Percentiles rank a stretch among this genome's conserved stretches.
phyloP scores from a whole-genome alignment of 768 basidiomycete genomes.

The Termitomyces sp. region DNA sequence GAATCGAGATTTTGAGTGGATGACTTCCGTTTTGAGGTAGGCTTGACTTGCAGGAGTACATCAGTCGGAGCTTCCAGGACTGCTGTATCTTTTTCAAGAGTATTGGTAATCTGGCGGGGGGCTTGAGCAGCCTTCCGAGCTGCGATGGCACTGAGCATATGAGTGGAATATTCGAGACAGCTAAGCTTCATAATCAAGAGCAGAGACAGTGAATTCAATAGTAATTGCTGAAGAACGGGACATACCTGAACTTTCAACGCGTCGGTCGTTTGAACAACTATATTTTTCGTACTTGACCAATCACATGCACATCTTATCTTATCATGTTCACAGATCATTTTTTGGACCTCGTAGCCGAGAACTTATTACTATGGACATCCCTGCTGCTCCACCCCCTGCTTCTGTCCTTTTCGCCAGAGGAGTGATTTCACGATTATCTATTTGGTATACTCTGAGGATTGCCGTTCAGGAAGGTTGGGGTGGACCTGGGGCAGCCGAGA shows the following conservation, averaged over 20 bases:
- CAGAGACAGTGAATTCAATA: background rate
- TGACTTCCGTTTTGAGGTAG: conserved; percentile 41
- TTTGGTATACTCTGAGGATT: conserved; percentile 84
- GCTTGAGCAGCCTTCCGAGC: conserved; percentile 58
- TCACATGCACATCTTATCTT: conserved; percentile 10
- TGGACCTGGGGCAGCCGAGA: conserved; percentile 60
- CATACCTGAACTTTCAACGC: background rate
- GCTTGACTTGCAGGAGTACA: conserved; percentile 13
- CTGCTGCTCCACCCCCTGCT: conserved; percentile 31
- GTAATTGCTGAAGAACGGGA: background rate
- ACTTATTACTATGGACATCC: conserved; percentile 13
- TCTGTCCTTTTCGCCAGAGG: conserved; percentile 82
- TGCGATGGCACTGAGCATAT: conserved; percentile 69
- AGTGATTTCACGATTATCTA: conserved; percentile 69
- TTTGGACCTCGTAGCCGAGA: background rate
- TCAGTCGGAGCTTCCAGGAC: conserved; percentile 6
- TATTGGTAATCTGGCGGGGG: conserved; percentile 15
- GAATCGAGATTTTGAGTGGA: conserved; percentile 18
- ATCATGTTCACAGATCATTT: conserved; percentile 1
- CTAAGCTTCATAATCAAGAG: background rate
- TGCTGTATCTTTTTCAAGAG: conserved; percentile 11
- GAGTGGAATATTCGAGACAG: background rate
- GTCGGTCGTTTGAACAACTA: background rate
- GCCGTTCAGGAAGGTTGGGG: conserved; percentile 88
- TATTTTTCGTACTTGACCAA: conserved; percentile 4